These are phyloP conservation scores for Ascochyta fabae DNA, from an alignment of 2,329 filamentous ascomycete genomes.

Conservation along the genomic window DNA sequence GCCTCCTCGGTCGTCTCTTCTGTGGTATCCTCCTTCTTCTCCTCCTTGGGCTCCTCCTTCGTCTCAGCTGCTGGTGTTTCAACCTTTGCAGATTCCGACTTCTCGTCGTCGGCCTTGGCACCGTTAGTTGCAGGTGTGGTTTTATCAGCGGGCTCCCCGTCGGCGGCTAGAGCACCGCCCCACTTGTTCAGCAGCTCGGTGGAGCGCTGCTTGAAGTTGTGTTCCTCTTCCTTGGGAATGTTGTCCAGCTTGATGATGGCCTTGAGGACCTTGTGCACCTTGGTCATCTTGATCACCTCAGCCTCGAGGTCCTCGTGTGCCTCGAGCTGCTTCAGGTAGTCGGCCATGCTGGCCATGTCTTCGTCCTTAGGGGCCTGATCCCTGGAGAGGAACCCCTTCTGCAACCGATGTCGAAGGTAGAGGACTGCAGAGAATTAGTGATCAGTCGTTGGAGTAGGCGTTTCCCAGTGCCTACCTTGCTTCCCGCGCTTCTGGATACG, in stretches of 20 bases:
- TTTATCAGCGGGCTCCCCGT: conserved; percentile 30
- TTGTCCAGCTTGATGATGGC: conserved; percentile 85
- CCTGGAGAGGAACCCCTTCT: conserved; percentile 88
- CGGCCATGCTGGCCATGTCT: conserved; percentile 80
- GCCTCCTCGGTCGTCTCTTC: conserved; percentile 28
- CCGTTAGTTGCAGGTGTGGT: conserved; percentile 34
- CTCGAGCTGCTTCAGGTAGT: conserved; percentile 82
- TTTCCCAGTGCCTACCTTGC: conserved; percentile 51
- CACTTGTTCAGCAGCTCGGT: conserved; percentile 82
- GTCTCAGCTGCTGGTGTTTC: conserved; percentile 48
- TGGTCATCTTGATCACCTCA: conserved; percentile 85
- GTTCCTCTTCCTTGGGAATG: conserved; percentile 83
- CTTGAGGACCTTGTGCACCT: conserved; percentile 98
- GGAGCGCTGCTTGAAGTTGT: conserved; percentile 85
- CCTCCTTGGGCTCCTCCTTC: conserved; percentile 28
- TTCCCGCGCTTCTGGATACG: conserved; percentile 65
- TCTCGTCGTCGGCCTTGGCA: conserved; percentile 46
- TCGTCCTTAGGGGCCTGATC: conserved; percentile 86
- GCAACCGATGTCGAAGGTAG: conserved; percentile 91
- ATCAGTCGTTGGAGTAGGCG: neutral
- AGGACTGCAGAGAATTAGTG: conserved; percentile 64
- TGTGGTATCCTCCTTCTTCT: conserved; percentile 36
- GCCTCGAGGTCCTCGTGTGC: conserved; percentile 81
- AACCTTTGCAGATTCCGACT: conserved; percentile 41
- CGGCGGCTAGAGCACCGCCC: conserved; percentile 73